Percentiles rank a stretch among this genome's conserved stretches.
Evolutionary conservation across 306 rosid species (phyloP).

Genomic region (Parietaria judaica): DNA sequence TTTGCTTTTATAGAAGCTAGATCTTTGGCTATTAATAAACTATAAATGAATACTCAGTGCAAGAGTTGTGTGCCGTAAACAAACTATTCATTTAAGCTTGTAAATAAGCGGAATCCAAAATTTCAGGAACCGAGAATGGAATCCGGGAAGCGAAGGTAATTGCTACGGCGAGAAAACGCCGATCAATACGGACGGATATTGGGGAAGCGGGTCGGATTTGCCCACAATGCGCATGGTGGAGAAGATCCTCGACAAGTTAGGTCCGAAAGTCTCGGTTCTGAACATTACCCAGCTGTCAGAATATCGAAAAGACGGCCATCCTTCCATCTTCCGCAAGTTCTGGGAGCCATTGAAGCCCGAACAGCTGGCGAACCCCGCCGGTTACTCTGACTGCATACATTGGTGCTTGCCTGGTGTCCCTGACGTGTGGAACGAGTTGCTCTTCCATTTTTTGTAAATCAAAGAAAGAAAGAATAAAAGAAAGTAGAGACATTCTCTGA

Average conservation of each 20-base stretch:
- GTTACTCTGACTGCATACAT: constrained; percentile 94
- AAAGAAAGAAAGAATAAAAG: background rate
- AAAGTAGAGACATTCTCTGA: no score
- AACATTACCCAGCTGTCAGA: constrained; percentile 91
- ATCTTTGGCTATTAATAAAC: no score
- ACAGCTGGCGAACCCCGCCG: constrained; percentile 64
- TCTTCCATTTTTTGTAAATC: constrained; percentile 55
- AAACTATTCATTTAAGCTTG: background rate
- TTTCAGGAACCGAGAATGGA: constrained; percentile 90
- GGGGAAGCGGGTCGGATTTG: constrained; percentile 98
- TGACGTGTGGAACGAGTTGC: constrained; percentile 89
- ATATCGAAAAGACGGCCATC: constrained; percentile 91
- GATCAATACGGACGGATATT: constrained; percentile 52
- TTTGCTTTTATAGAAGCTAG: no score
- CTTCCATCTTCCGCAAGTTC: constrained; percentile 81
- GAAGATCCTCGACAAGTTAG: constrained; percentile 45
- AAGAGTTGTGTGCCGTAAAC: no score
- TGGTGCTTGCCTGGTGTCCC: constrained; percentile 98
- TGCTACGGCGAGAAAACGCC: constrained; percentile 69
- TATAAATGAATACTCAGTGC: no score
- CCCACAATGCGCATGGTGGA: constrained; percentile 67
- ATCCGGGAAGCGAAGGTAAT: constrained; percentile 60
- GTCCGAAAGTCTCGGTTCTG: constrained; percentile 62
- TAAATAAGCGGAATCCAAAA: constrained; percentile 6
- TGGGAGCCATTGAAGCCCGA: constrained; percentile 75